phyloP scores from a whole-genome alignment of 106 monocot genomes.

The Iris macrosiphon region DNA sequence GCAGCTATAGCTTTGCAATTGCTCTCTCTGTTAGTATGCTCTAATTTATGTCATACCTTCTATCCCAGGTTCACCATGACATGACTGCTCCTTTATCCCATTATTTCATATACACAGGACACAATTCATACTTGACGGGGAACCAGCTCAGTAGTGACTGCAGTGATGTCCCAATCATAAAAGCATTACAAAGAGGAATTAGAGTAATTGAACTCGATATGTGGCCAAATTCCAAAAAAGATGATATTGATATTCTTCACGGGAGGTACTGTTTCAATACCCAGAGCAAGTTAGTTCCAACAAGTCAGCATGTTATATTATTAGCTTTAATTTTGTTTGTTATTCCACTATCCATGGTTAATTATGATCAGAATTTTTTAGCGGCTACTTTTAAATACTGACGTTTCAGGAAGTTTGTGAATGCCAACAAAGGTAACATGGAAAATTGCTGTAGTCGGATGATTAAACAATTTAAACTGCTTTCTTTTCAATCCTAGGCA shows the following conservation, averaged over 20 bases:
- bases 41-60: background rate
- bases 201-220: constrained; percentile 69
- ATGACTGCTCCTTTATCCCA: constrained; percentile 61
- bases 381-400: too few relatives aligned
- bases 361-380: too few relatives aligned
- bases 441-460: too few relatives aligned
- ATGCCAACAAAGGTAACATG: too few relatives aligned
- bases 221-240: constrained; percentile 67
- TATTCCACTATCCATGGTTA: too few relatives aligned
- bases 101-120: constrained; percentile 52
- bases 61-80: constrained; percentile 49
- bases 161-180: constrained; percentile 57
- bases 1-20: too few relatives aligned
- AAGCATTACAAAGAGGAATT: constrained; percentile 49
- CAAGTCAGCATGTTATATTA: too few relatives aligned
- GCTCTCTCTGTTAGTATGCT: background rate
- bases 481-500: too few relatives aligned
- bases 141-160: constrained; percentile 65
- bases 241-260: constrained; percentile 49
- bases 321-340: too few relatives aligned
- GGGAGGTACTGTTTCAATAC: constrained; percentile 36
- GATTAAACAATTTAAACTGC: too few relatives aligned
- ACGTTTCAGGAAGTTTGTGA: too few relatives aligned
- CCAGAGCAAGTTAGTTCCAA: too few relatives aligned
- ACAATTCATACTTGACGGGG: constrained; percentile 56